A percentile compares a stretch with the other conserved stretches of the same genome.
phyloP scores from a whole-genome alignment of 2,329 filamentous ascomycete species.

The Verticillium alfalfae region DNA sequence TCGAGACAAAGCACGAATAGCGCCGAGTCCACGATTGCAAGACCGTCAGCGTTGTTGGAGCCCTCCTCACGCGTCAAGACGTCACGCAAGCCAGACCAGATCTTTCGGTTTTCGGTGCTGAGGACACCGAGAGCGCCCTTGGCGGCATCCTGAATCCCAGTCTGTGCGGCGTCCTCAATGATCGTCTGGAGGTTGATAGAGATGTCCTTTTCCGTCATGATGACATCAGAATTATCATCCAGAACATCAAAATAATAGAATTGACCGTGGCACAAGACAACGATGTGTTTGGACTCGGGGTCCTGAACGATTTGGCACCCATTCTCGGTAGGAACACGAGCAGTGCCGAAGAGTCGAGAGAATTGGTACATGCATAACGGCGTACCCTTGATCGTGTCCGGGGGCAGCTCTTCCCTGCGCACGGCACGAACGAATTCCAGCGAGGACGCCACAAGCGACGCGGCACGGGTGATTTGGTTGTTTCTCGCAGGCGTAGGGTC shows the following conservation, averaged over 20 bases:
- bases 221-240: conserved; percentile 88
- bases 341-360: conserved; percentile 89
- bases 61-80: conserved; percentile 78
- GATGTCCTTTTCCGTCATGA: conserved; percentile 95
- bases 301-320: conserved; percentile 96
- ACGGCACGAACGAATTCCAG: conserved; percentile 91
- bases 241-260: conserved; percentile 99
- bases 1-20: conserved; percentile 91
- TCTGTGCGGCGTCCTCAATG: conserved; percentile 82
- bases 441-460: conserved; percentile 84
- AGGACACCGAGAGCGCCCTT: conserved; percentile 90
- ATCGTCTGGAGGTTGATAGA: conserved; percentile 88
- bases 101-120: conserved; percentile 93
- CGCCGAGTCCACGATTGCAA: conserved; percentile 92
- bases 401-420: conserved; percentile 84
- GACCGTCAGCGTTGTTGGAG: conserved; percentile 91
- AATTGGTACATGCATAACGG: conserved; percentile 99
- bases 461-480: conserved; percentile 91
- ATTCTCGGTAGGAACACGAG: conserved; percentile 86
- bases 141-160: conserved; percentile 89
- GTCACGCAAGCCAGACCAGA: conserved; percentile 88
- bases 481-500: conserved; percentile 94
- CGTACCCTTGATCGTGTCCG: conserved; percentile 76
- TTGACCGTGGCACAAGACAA: conserved; percentile 89
- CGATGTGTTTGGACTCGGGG: conserved; percentile 84